A percentile compares a stretch with the other conserved stretches of the same genome.
phyloP scores from a whole-genome alignment of 2,329 filamentous ascomycete genomes.

The Neofusicoccum sp. region DNA sequence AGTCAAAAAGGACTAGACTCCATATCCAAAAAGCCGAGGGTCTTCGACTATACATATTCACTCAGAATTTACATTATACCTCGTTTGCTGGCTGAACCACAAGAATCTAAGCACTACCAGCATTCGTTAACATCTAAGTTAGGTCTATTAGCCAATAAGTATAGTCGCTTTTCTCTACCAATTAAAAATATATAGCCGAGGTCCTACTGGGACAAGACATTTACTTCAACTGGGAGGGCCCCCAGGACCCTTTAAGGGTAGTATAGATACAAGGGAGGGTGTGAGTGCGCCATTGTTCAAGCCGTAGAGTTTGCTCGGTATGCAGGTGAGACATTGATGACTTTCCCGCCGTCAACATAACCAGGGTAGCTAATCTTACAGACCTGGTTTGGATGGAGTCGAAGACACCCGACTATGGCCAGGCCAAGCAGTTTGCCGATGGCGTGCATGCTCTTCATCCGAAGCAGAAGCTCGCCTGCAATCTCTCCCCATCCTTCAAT shows the following conservation, averaged over 20 bases:
- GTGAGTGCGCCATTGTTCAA: conserved; percentile 84
- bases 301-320: conserved; percentile 90
- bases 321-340: conserved; percentile 31
- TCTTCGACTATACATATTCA: too few relatives aligned
- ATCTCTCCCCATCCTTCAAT: conserved; percentile 98
- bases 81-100: too few relatives aligned
- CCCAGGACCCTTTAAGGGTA: conserved; percentile 90
- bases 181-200: too few relatives aligned
- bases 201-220: conserved; percentile 74
- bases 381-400: conserved; percentile 99
- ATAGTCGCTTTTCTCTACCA: too few relatives aligned
- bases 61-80: too few relatives aligned
- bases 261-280: conserved; percentile 89
- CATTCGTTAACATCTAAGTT: too few relatives aligned
- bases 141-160: too few relatives aligned
- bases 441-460: conserved; percentile 94
- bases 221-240: conserved; percentile 90
- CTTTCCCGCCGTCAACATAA: background rate
- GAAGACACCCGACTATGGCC: conserved; percentile 85
- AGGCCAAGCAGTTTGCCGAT: conserved; percentile 88
- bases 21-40: too few relatives aligned
- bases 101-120: too few relatives aligned
- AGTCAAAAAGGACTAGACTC: too few relatives aligned
- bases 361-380: conserved; percentile 32
- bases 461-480: conserved; percentile 96